A percentile compares a stretch with the other conserved stretches of the same genome.
Evolutionary conservation across 441 rosid species (phyloP).

Genomic region (Metrosideros polymorpha): DNA sequence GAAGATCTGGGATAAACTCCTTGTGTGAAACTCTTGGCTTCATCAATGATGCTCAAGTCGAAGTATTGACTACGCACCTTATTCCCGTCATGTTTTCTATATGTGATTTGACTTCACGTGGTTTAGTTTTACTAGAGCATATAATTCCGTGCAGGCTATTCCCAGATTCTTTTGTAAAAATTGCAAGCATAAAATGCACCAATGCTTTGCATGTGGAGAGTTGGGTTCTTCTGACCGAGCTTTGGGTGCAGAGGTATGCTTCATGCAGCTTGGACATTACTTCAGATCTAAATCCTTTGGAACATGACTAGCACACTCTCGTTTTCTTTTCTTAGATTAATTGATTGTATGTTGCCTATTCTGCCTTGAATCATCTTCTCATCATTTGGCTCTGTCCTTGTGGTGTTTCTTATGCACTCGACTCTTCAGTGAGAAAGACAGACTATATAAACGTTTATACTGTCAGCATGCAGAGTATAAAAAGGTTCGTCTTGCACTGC

Average conservation of each 20-base stretch:
- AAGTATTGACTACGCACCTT: slow-evolving; percentile 23
- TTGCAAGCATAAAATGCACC: slow-evolving; percentile 46
- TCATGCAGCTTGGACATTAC: background rate
- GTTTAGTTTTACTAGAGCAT: background rate
- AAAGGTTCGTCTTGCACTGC: background rate
- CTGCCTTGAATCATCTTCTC: background rate
- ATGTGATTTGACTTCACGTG: background rate
- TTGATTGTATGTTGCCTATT: background rate
- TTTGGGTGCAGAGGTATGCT: slow-evolving; percentile 41
- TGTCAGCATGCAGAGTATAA: background rate
- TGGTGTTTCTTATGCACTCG: background rate
- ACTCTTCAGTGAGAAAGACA: background rate
- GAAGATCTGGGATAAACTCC: slow-evolving; percentile 21
- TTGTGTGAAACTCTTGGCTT: slow-evolving; percentile 46
- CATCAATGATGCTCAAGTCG: slow-evolving; percentile 22
- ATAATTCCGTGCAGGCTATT: slow-evolving; percentile 32
- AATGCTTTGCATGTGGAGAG: slow-evolving; percentile 60
- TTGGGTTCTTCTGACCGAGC: slow-evolving; percentile 49
- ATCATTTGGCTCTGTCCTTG: background rate
- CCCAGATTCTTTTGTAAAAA: slow-evolving; percentile 37
- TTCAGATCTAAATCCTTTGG: background rate
- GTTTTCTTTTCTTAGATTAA: background rate
- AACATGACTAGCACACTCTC: background rate
- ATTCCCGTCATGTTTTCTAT: background rate
- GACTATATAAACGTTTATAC: background rate